These are phyloP conservation scores for Exophiala sideris DNA, from an alignment of 2,329 filamentous ascomycete genomes.

Conservation along the genomic window DNA sequence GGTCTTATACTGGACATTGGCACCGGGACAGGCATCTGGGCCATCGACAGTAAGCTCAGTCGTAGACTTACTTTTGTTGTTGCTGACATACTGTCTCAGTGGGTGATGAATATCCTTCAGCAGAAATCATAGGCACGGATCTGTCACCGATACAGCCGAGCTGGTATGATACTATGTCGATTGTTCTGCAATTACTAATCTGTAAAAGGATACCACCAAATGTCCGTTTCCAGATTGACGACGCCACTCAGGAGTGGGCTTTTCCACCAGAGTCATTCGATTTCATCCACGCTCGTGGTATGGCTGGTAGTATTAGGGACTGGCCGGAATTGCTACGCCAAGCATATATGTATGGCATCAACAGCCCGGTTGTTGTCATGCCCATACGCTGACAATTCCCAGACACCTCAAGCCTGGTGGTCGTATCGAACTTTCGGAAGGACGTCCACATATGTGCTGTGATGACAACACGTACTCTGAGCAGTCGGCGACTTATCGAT, in stretches of 20 bases:
- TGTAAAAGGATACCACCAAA: neutral
- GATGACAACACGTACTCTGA: neutral
- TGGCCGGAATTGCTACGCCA: neutral
- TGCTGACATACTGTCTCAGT: conserved; percentile 18
- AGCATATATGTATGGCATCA: neutral
- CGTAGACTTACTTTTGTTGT: neutral
- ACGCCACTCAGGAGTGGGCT: neutral
- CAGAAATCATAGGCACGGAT: conserved; percentile 36
- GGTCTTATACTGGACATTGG: conserved; percentile 34
- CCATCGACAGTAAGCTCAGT: conserved; percentile 29
- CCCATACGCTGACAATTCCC: neutral
- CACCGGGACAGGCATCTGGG: conserved; percentile 38
- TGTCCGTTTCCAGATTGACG: neutral
- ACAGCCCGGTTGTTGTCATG: neutral
- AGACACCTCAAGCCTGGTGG: conserved; percentile 1
- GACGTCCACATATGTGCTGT: neutral
- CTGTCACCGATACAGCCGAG: conserved; percentile 37
- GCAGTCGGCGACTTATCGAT: neutral
- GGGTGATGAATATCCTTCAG: conserved; percentile 31
- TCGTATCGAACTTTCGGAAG: neutral
- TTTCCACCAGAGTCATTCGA: neutral
- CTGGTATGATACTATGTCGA: conserved; percentile 25
- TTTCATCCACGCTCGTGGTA: conserved; percentile 1
- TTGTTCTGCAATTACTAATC: neutral
- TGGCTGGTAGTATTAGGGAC: conserved; percentile 1